Conservation (phyloP, 805 yeast species). For the Saccharomycopsis sp. region DNA sequence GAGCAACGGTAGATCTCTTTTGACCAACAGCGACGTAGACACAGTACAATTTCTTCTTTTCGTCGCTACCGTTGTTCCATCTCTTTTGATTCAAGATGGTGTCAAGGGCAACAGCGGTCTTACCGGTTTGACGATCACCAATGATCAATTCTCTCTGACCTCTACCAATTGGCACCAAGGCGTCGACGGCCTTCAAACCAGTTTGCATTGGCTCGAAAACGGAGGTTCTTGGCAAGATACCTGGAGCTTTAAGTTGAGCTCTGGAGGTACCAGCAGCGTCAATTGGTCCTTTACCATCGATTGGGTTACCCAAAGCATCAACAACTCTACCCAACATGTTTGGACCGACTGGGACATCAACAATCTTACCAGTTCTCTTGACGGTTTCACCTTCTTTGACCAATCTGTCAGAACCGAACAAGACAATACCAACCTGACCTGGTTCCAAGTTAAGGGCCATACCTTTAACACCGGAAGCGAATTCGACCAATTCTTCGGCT, state of each 20-base stretch:
- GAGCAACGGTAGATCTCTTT: conserved; percentile 99
- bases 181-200: conserved; percentile 98
- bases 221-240: conserved; percentile 98
- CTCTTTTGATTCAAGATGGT: conserved; percentile 98
- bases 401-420: conserved; percentile 97
- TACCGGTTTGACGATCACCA: conserved; percentile 99
- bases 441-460: conserved; percentile 99
- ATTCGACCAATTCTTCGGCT: conserved; percentile 99
- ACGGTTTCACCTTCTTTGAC: conserved; percentile 99
- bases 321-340: conserved; percentile 98
- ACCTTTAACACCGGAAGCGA: conserved; percentile 99
- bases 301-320: conserved; percentile 98
- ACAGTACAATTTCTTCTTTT: conserved; percentile 97
- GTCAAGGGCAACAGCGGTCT: conserved; percentile 98
- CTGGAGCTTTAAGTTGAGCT: conserved; percentile 99
- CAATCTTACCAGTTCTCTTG: conserved; percentile 99
- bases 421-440: conserved; percentile 99
- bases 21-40: conserved; percentile 99
- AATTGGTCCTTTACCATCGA: conserved; percentile 99
- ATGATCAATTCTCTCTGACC: conserved; percentile 99
- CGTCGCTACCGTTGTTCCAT: conserved; percentile 94
- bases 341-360: conserved; percentile 98
- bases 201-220: conserved; percentile 99
- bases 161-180: conserved; percentile 99
- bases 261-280: conserved; percentile 76